Base-by-base conservation (phyloP, 2,329 filamentous ascomycete species). In the Fusarium sp. region DNA sequence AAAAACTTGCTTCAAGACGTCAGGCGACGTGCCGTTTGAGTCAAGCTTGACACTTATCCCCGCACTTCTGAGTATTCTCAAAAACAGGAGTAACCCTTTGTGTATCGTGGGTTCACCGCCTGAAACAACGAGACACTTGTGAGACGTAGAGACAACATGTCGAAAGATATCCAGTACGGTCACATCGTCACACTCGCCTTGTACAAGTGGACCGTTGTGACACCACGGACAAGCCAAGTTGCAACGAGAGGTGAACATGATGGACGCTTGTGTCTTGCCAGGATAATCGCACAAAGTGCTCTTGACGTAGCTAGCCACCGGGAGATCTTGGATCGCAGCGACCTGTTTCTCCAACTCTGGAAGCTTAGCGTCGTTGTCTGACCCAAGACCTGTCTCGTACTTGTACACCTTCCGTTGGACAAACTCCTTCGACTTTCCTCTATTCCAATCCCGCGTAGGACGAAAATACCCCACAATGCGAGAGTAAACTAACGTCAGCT, bases 81-180 rank as follows among this genome's bases (percentile, higher is more conserved):
- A 59, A 2, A 75, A 75, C 0, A 64, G 64, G 1, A 75, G 2
- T 9, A 75, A 27, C 1, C 73, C 73, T 8, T 73, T 74, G 42
- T 75, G 73, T 6, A 75, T 75, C 0, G 73, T 75, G 0, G 73
- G 73, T 16, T 75, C 73, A 6, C 73, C 73, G 0, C 73, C 73
- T 9, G 73, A 75, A 1, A 75, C 54, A 2, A 75, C 73, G 7
- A 75, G 43, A 1, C 63, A 74, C 38, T 62, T 74, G 46, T 75
- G 73, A 4, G 66, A 61, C 3, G 68, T 63, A 1, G 66, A 60
- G 1, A 38, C 57, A n/a, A 73, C 55, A 25, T 75, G 73, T 0
- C 60, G 62, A 1, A 75, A 75, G 7, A 75, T 24, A 6, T 74
- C 73, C 1, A 69, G 27, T 4, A 51, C 4, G 0, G 68, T 66